Base-by-base conservation (phyloP, 345 rosid species). In the Heritiera fomes region DNA sequence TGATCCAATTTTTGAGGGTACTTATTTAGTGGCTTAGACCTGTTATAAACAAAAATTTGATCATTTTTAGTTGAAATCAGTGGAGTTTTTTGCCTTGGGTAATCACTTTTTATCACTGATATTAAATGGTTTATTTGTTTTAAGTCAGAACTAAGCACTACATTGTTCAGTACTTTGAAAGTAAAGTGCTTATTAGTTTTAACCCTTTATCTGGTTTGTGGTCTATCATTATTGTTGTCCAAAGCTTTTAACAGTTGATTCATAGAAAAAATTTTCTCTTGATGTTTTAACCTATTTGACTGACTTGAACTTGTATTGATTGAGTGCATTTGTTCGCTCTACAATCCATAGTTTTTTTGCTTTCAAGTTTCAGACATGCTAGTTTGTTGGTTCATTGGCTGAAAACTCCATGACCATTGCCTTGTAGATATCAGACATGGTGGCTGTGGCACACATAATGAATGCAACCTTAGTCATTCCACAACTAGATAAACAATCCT, bases 401-500 rank as follows among this genome's bases (percentile, higher is more conserved):
- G n/a, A 76, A 80, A 73, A 49, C 49, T 61, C 8, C 56, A 34
- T 34, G 15, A 76, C 62, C 41, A 50, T 81, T 12, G 28, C 73
- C 50, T 74, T 80, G 78, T 82, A 93, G 98, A 93, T 95, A 82
- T 82, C 96, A 1, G 98, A 95, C 87, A 95, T 93, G 90, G 98
- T 95, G 77, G 97, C 92, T 80, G 92, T 92, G 80, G 97, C 99
- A 17, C 91, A 75, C 82, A 89, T 93, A 67, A 91, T 93, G 94
- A 95, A 93, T 85, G 99, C 98, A 30, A 91, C 96, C 72, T 85
- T 95, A 86, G 95, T 95, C 59, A 85, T 93, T 90, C 97, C 99
- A 82, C 91, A 88, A 81, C 82, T 95, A 59, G 98, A 95, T 71
- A 95, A 87, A 53, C 91, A 90, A 4, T 95, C 99, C 50, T 95